A percentile compares a stretch with the other conserved stretches of the same genome.
Evolutionary conservation across 2,329 filamentous ascomycete genomes (phyloP).

Genomic region (Chrysoporthe deuterocubensis): DNA sequence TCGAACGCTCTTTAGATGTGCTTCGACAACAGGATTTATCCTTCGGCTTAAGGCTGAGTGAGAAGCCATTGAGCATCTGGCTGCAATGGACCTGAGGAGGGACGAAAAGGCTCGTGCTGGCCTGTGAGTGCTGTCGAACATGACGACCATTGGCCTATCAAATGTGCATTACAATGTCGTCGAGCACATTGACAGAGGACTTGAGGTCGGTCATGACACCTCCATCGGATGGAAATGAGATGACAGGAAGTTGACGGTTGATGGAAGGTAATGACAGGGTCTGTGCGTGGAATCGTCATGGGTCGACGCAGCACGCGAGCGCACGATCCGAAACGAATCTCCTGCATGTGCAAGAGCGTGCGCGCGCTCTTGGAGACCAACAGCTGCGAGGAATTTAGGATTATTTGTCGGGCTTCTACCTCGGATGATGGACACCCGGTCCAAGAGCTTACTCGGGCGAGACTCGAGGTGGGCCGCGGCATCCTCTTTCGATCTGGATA

Average conservation of each 20-base stretch:
- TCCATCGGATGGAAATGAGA: neutral
- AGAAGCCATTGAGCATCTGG: neutral
- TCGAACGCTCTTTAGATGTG: neutral
- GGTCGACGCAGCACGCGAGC: neutral
- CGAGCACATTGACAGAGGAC: neutral
- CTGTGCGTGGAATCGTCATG: neutral
- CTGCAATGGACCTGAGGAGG: neutral
- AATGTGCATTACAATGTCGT: neutral
- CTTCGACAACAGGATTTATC: neutral
- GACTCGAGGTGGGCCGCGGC: neutral
- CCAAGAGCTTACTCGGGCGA: neutral
- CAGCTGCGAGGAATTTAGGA: neutral
- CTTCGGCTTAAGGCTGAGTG: neutral
- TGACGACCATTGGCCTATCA: neutral
- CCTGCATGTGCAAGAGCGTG: neutral
- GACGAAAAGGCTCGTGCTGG: neutral
- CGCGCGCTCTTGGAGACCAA: neutral
- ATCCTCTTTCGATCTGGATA: neutral
- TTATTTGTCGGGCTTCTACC: neutral
- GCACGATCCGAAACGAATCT: neutral
- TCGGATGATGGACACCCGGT: neutral
- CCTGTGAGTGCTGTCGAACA: neutral
- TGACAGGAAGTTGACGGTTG: neutral
- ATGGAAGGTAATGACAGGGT: neutral
- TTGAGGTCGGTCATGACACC: neutral